phyloP scores from a whole-genome alignment of 2,329 filamentous ascomycete genomes.

The Pseudogymnoascus sp. region DNA sequence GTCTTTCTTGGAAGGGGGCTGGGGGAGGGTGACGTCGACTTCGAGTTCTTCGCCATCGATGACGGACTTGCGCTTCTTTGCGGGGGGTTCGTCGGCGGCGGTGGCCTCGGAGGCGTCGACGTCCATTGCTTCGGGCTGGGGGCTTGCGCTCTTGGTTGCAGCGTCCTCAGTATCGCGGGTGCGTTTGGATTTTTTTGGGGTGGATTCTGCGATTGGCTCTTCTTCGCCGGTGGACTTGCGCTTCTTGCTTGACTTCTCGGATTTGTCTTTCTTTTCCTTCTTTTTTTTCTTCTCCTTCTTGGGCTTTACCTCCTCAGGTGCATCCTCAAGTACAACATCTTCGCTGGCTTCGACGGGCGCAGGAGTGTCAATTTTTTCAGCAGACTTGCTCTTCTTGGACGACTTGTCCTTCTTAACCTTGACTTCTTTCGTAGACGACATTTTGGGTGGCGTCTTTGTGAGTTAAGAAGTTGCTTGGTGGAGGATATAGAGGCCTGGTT shows the following conservation, averaged over 20 bases:
- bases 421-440: slow-evolving; percentile 7
- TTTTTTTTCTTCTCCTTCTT: slow-evolving; percentile 16
- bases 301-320: slow-evolving; percentile 9
- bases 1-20: slow-evolving; percentile 91
- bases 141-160: slow-evolving; percentile 12
- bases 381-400: slow-evolving; percentile 22
- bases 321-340: background rate
- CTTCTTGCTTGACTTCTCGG: slow-evolving; percentile 30
- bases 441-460: slow-evolving; percentile 1
- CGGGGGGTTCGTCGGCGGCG: slow-evolving; percentile 17
- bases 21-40: slow-evolving; percentile 80
- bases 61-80: slow-evolving; percentile 59
- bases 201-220: background rate
- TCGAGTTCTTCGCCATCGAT: slow-evolving; percentile 62
- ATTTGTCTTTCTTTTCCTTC: slow-evolving; percentile 27
- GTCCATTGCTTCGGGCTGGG: slow-evolving; percentile 5
- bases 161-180: background rate
- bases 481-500: background rate
- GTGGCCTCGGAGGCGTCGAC: background rate
- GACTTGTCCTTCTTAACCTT: slow-evolving; percentile 14
- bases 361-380: slow-evolving; percentile 14
- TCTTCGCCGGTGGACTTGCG: slow-evolving; percentile 36
- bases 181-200: background rate
- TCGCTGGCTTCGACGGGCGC: background rate
- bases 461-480: background rate